Percentiles rank a stretch among this genome's conserved stretches.
phyloP scores from a whole-genome alignment of 169 alveolate species.

The Besnoitia besnoiti region DNA sequence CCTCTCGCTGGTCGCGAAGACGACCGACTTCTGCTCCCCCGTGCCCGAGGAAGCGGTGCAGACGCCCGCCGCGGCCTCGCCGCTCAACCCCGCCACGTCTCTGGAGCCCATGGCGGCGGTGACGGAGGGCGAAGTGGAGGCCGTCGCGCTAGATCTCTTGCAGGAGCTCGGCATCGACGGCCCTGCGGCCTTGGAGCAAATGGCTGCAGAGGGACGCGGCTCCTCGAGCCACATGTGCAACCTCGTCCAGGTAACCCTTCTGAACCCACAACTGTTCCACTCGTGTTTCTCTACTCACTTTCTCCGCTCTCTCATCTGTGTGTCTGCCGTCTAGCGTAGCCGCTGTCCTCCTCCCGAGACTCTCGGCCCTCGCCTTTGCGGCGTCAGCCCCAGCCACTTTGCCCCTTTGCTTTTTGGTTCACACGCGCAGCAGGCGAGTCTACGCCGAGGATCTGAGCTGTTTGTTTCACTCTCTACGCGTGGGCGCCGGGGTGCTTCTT shows the following conservation, averaged over 20 bases:
- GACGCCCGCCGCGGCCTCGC: slow-evolving; percentile 14
- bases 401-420: too few relatives aligned
- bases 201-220: background rate
- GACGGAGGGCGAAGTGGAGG: background rate
- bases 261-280: too few relatives aligned
- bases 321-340: too few relatives aligned
- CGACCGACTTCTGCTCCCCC: slow-evolving; percentile 23
- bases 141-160: slow-evolving; percentile 17
- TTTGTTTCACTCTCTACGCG: too few relatives aligned
- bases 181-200: slow-evolving; percentile 6
- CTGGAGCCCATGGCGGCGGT: slow-evolving; percentile 14
- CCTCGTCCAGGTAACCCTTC: slow-evolving; percentile 26
- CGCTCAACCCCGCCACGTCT: background rate
- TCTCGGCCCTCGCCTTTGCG: too few relatives aligned
- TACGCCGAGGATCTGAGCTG: too few relatives aligned
- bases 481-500: too few relatives aligned
- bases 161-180: slow-evolving; percentile 41
- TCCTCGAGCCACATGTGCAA: background rate
- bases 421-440: too few relatives aligned
- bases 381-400: too few relatives aligned
- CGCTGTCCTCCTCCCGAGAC: too few relatives aligned
- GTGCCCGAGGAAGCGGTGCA: background rate
- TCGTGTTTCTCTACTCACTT: too few relatives aligned
- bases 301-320: too few relatives aligned
- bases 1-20: slow-evolving; percentile 19